A percentile compares a stretch with the other conserved stretches of the same genome.
These are phyloP conservation scores for Entrophospora sp. DNA, from an alignment of 192 early-diverging fungal genomes.

Conservation along the genomic window DNA sequence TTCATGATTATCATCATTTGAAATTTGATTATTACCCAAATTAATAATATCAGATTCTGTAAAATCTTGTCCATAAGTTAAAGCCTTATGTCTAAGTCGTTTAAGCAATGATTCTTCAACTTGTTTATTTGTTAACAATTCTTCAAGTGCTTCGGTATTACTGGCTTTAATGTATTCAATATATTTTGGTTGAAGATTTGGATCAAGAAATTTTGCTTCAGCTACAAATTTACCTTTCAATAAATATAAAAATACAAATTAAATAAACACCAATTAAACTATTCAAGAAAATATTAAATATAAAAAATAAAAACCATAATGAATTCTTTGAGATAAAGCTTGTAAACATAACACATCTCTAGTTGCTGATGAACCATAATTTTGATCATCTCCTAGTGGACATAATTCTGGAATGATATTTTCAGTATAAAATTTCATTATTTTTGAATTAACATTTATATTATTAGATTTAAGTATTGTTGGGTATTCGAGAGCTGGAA, in stretches of 20 bases:
- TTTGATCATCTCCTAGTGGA: constrained; percentile 64
- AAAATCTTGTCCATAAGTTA: constrained; percentile 90
- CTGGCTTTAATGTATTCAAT: constrained; percentile 61
- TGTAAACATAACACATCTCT: constrained; percentile 90
- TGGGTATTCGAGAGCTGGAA: constrained; percentile 78
- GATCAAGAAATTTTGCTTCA: constrained; percentile 93
- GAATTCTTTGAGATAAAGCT: constrained; percentile 84
- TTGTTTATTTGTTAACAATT: constrained; percentile 76
- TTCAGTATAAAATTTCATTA: constrained; percentile 74
- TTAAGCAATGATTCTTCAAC: constrained; percentile 81
- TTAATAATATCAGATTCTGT: constrained; percentile 39
- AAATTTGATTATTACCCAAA: constrained; percentile 4
- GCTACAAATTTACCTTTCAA: constrained; percentile 85
- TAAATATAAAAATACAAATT: constrained; percentile 2
- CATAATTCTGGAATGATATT: constrained; percentile 78
- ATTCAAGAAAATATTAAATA: no score
- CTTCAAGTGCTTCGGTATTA: constrained; percentile 70
- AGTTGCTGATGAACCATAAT: constrained; percentile 92
- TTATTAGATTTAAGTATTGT: constrained; percentile 60
- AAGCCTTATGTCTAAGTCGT: constrained; percentile 78
- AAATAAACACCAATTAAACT: background rate
- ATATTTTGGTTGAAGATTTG: constrained; percentile 61
- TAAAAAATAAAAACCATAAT: constrained; percentile 61
- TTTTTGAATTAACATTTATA: constrained; percentile 82
- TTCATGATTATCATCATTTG: no score